Evolutionary conservation across 2,329 filamentous ascomycete species (phyloP).

Genomic region (Trichoderma breve): DNA sequence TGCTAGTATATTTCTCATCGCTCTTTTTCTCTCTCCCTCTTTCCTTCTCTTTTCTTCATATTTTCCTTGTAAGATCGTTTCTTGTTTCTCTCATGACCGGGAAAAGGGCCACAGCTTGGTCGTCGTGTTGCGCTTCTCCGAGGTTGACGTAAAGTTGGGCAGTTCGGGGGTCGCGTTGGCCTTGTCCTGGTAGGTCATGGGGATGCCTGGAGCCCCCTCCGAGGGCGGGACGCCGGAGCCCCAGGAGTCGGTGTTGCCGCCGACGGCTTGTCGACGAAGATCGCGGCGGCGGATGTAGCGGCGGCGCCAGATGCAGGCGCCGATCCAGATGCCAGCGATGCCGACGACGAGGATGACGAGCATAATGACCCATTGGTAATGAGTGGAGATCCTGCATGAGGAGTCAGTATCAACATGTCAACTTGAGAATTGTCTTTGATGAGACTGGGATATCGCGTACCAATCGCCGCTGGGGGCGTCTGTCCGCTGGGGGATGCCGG

Average conservation of each 20-base stretch:
- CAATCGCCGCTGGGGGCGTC: slow-evolving; percentile 43
- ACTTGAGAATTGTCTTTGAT: neutral
- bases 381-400: slow-evolving; percentile 58
- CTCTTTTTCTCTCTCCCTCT: neutral
- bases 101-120: slow-evolving; percentile 12
- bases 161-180: neutral
- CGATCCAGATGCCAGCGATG: slow-evolving; percentile 64
- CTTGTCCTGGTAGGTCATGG: slow-evolving; percentile 23
- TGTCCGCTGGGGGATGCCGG: slow-evolving; percentile 4
- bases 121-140: slow-evolving; percentile 17
- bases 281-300: slow-evolving; percentile 71
- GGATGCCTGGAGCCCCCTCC: slow-evolving; percentile 27
- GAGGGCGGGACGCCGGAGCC: slow-evolving; percentile 31
- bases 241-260: slow-evolving; percentile 35
- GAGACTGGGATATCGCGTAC: slow-evolving; percentile 36
- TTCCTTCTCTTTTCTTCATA: neutral
- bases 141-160: slow-evolving; percentile 9
- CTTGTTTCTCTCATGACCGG: neutral
- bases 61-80: neutral
- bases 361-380: slow-evolving; percentile 82
- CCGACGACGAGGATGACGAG: slow-evolving; percentile 70
- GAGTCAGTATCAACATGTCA: neutral
- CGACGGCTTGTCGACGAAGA: slow-evolving; percentile 44
- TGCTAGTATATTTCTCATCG: neutral
- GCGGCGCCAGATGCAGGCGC: slow-evolving; percentile 68